Evolutionary conservation across 345 rosid species (phyloP), one percentile per base, ranked within the genome.

Genomic region (Chamaenerion angustifolium): DNA sequence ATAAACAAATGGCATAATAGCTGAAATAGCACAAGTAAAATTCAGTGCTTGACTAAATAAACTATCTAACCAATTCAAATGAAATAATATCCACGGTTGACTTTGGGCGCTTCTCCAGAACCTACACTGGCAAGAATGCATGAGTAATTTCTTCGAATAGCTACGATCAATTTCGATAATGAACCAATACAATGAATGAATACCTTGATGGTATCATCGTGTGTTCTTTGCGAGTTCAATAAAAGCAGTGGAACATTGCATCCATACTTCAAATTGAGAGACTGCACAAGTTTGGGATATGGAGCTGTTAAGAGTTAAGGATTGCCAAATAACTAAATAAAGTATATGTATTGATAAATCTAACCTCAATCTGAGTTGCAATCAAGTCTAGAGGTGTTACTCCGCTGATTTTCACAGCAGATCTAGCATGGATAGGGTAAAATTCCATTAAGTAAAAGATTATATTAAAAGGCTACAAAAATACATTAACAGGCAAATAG

Each of bases 351-450:
- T 48, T 23, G 51, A 11, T 7, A 16, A 52, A 9, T 45, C 64
- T 50, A 13, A 76, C 86, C 80, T 74, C 57, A 49, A 80, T 70
- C 74, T 71, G 82, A 43, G 55, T 59, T 51, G 72, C 71, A 18
- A 60, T 46, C 45, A 69, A 50, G 62, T 72, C 78, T 41, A 76
- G 62, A 48, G 52, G 51, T n/a, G 82, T 76, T 51, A 66, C 55
- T 19, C 76, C 74, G 15, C 53, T 48, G 50, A 80, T 61, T 59
- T 76, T 75, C 48, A 80, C 70, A 7, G 59, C 46, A 40, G 76
- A 76, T 59, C 86, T 80, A 61, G 27, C 21, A 14, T 41, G 37
- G 37, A 31, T 3, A 31, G 8, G 37, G 37, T 4, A 31, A 5
- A 31, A 5, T n/a, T 31, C 37, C 37, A 31, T 31, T 31, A 31